A percentile compares a stretch with the other conserved stretches of the same genome.
Conservation (phyloP, 169 alveolate genomes). For the Plasmodium sp. region DNA sequence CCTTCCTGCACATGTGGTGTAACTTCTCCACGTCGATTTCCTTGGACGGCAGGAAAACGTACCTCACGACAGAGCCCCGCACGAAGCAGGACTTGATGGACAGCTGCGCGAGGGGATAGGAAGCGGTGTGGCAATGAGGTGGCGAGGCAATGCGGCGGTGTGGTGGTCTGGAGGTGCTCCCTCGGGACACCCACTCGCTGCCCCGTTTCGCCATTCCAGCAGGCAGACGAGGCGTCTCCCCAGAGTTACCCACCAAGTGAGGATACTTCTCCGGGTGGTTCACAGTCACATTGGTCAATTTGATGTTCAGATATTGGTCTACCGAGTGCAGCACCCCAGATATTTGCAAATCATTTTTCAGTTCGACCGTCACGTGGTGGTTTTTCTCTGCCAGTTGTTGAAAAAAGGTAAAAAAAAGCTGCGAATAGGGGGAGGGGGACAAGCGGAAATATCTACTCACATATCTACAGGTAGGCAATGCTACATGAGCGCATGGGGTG, state of each 20-base stretch:
- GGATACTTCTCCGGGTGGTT: constrained; percentile 92
- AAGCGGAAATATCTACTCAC: background rate
- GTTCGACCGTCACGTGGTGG: constrained; percentile 93
- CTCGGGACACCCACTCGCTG: background rate
- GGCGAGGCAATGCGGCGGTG: background rate
- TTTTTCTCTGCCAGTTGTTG: constrained; percentile 92
- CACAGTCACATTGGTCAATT: constrained; percentile 92
- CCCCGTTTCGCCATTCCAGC: background rate
- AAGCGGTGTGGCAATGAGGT: background rate
- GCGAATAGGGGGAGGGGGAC: constrained; percentile 1
- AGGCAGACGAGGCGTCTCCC: background rate
- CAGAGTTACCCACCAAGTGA: constrained; percentile 86
- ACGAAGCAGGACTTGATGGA: constrained; percentile 94
- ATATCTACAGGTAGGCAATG: background rate
- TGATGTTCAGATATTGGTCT: constrained; percentile 94
- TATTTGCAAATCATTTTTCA: constrained; percentile 94
- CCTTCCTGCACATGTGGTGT: constrained; percentile 92
- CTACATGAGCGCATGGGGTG: background rate
- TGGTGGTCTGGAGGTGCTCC: background rate
- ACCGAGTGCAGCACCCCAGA: constrained; percentile 93
- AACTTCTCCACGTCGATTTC: constrained; percentile 92
- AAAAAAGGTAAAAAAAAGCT: constrained; percentile 92
- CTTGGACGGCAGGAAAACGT: constrained; percentile 91
- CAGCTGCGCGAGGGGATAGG: constrained; percentile 61
- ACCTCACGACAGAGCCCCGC: constrained; percentile 96